Conservation (phyloP, 208 protist species). For the Leishmania arabica region DNA sequence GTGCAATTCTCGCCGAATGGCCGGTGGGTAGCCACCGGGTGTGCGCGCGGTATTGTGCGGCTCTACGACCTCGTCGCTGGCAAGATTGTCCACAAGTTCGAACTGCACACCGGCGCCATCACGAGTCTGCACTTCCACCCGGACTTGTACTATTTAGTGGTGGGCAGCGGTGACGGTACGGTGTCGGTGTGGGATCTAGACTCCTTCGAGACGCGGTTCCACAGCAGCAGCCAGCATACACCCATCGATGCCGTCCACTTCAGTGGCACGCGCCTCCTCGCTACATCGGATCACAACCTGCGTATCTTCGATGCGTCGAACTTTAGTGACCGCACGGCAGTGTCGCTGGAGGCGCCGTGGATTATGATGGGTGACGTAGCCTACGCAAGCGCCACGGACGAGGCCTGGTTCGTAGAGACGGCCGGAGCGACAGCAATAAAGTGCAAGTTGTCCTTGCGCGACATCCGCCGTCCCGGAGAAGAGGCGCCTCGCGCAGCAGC, state of each 20-base stretch:
- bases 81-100: conserved; percentile 48
- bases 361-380: conserved; percentile 65
- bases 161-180: conserved; percentile 75
- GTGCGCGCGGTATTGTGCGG: conserved; percentile 67
- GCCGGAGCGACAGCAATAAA: conserved; percentile 44
- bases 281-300: conserved; percentile 54
- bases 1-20: conserved; percentile 78
- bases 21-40: conserved; percentile 70
- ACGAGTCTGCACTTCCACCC: conserved; percentile 84
- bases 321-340: conserved; percentile 42
- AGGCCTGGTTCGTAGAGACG: conserved; percentile 76
- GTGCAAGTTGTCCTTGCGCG: conserved; percentile 41
- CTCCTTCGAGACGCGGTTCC: conserved; percentile 58
- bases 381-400: conserved; percentile 59
- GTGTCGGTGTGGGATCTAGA: conserved; percentile 78
- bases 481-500: neutral
- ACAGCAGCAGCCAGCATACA: conserved; percentile 44
- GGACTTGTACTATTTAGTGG: conserved; percentile 66
- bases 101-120: conserved; percentile 67
- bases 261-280: conserved; percentile 66
- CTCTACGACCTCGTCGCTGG: conserved; percentile 71
- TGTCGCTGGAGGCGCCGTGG: conserved; percentile 61
- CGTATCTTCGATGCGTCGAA: conserved; percentile 55
- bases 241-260: conserved; percentile 70
- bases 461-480: neutral